Conservation (phyloP, 2,329 filamentous ascomycete genomes). For the Penicillium polonicum region DNA sequence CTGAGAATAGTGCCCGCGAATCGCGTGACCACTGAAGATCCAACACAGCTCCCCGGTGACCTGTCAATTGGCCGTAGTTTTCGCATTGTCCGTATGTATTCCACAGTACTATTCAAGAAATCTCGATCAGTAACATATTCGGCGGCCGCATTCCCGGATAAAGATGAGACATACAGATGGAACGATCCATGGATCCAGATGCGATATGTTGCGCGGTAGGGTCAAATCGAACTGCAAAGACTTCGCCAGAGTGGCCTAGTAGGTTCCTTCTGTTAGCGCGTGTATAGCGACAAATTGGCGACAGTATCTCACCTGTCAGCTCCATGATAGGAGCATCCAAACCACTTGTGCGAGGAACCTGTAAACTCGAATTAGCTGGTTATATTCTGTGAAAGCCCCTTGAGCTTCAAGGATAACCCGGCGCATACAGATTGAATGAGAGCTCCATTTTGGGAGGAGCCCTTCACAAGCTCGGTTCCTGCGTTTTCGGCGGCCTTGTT, state of each 20-base stretch:
- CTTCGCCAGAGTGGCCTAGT: constrained; percentile 70
- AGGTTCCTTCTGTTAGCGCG: constrained; percentile 10
- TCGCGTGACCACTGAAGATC: constrained; percentile 97
- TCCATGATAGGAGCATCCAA: constrained; percentile 94
- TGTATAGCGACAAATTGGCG: neutral
- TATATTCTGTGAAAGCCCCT: neutral
- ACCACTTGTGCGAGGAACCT: constrained; percentile 77
- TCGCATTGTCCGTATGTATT: constrained; percentile 88
- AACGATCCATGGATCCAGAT: constrained; percentile 92
- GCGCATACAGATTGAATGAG: constrained; percentile 65
- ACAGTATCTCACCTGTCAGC: constrained; percentile 65
- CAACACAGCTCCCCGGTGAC: constrained; percentile 86
- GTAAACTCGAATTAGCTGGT: constrained; percentile 22
- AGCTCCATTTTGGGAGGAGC: constrained; percentile 58
- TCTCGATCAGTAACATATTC: neutral
- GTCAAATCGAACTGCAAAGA: constrained; percentile 89
- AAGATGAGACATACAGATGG: constrained; percentile 65
- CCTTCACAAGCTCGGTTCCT: constrained; percentile 56
- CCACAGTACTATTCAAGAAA: constrained; percentile 71
- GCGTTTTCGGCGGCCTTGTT: constrained; percentile 68
- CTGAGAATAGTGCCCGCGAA: constrained; percentile 84
- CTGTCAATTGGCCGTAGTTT: constrained; percentile 85
- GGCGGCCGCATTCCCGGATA: neutral
- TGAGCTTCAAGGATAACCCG: neutral
- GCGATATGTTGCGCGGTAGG: constrained; percentile 84